These are phyloP conservation scores for Chaetomium fimeti DNA, from an alignment of 495 filamentous ascomycete genomes.

Conservation along the genomic window DNA sequence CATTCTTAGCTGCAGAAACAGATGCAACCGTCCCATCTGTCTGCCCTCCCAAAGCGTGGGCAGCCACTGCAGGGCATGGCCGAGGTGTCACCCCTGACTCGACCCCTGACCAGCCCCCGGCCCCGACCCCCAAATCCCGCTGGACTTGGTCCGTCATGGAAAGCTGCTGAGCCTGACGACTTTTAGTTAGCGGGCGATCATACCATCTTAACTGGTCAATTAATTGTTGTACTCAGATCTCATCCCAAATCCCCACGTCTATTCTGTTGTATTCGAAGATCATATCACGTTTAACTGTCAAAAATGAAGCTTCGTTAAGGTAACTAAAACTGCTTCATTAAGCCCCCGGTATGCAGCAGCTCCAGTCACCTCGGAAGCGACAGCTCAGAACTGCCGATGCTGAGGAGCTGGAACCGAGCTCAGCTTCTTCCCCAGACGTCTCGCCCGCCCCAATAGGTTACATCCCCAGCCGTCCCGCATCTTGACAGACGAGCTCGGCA, in stretches of 20 bases:
- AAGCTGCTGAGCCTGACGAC: not conserved
- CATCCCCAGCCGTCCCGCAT: constrained; percentile 13
- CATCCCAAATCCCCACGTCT: not conserved
- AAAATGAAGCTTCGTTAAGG: too few species aligned
- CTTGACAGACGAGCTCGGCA: not conserved
- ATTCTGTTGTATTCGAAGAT: too few species aligned
- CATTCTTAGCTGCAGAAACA: not conserved
- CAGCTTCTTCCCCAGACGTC: constrained; percentile 7
- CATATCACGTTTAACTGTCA: too few species aligned
- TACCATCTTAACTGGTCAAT: not conserved
- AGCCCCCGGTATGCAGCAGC: not conserved
- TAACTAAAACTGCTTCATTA: too few species aligned
- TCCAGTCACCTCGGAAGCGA: not conserved
- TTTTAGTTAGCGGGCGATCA: constrained; percentile 2
- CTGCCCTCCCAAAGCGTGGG: not conserved
- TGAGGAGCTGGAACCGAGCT: not conserved
- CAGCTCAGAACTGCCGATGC: constrained; percentile 6
- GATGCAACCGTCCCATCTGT: not conserved
- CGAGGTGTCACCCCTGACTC: not conserved
- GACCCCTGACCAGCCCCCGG: constrained; percentile 6
- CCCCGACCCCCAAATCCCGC: not conserved
- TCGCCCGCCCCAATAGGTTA: constrained; percentile 8
- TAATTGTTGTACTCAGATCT: not conserved
- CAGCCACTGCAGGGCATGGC: too few species aligned
- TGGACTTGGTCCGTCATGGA: not conserved